Conservation (phyloP, 148 eudicot genomes). For the Tetragonia tetragonoides region DNA sequence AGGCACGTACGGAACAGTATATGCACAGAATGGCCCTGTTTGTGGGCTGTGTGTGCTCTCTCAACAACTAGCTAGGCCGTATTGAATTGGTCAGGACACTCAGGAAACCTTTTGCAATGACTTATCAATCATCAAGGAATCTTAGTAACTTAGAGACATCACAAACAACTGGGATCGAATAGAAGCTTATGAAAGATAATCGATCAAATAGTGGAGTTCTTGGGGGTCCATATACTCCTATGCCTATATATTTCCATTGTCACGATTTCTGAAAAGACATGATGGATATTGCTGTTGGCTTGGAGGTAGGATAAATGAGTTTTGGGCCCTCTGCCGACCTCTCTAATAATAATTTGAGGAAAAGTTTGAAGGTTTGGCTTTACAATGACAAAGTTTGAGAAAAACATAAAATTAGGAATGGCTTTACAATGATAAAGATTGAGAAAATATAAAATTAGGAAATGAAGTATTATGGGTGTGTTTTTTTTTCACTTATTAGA, state of each 20-base stretch:
- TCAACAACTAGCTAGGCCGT: not conserved
- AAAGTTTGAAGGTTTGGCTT: not conserved
- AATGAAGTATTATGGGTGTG: too few species aligned
- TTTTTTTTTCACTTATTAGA: too few species aligned
- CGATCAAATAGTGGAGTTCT: constrained; percentile 3
- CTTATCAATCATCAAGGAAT: not conserved
- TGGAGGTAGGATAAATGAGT: not conserved
- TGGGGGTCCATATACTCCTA: constrained; percentile 6
- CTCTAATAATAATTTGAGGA: not conserved
- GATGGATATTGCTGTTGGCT: not conserved
- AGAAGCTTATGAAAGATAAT: not conserved
- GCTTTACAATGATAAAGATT: too few species aligned
- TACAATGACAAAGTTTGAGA: not conserved
- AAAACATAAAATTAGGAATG: not conserved
- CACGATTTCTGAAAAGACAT: not conserved
- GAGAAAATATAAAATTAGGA: too few species aligned
- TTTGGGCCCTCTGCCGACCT: not conserved
- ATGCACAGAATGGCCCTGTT: too few species aligned
- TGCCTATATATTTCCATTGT: constrained; percentile 13
- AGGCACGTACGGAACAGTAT: too few species aligned
- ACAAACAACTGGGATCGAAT: not conserved
- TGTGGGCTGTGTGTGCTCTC: not conserved
- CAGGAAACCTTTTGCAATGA: not conserved
- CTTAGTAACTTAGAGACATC: not conserved
- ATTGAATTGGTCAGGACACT: not conserved